Percentiles rank a stretch among this genome's conserved stretches.
phyloP scores from a whole-genome alignment of 2,329 filamentous ascomycete species.

The Botrytis byssoidea region DNA sequence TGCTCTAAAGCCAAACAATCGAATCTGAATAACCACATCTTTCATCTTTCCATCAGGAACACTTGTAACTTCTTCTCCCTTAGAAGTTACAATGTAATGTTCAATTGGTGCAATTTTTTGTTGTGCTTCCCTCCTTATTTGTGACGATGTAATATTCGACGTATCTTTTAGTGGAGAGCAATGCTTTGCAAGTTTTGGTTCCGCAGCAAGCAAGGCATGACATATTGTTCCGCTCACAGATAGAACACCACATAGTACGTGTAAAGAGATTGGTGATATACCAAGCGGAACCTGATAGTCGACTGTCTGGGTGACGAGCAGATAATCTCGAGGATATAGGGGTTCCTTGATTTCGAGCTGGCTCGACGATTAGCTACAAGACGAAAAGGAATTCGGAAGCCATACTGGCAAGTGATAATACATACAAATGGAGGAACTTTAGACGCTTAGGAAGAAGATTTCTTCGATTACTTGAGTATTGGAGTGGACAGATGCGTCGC shows the following conservation, averaged over 20 bases:
- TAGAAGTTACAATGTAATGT: background rate
- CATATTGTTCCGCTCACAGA: accelerated
- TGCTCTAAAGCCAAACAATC: background rate
- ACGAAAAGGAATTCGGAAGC: background rate
- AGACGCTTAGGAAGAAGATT: background rate
- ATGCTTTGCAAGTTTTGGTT: accelerated
- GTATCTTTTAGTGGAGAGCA: background rate
- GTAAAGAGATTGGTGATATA: background rate
- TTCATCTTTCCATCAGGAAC: background rate
- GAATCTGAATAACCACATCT: background rate
- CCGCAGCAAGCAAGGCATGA: accelerated
- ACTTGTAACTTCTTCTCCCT: background rate
- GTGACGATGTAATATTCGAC: background rate
- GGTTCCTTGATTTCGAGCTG: background rate
- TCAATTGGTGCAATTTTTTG: background rate
- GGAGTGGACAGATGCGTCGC: background rate
- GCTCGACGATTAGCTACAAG: background rate
- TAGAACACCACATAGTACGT: background rate
- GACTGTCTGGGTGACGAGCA: background rate
- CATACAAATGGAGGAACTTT: background rate
- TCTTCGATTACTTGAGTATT: background rate
- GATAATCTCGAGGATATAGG: background rate
- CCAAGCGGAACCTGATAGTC: background rate
- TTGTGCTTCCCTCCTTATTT: background rate
- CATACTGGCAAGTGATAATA: background rate